Evolutionary conservation across 257 asterid species (phyloP), one percentile per base, ranked within the genome.

Genomic region (Solanum sparsipilum): DNA sequence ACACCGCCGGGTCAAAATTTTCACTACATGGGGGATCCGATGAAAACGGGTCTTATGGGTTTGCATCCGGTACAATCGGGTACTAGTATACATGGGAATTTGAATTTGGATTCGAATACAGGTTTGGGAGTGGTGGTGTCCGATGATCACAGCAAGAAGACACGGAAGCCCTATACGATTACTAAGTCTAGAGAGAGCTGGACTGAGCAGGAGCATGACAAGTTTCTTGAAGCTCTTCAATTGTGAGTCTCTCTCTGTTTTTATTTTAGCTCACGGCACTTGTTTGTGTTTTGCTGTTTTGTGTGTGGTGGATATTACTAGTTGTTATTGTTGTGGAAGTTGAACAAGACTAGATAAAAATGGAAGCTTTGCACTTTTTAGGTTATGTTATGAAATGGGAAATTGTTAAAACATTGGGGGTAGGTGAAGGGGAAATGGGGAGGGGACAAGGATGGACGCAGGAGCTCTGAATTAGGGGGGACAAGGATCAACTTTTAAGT

Each of bases 151-250:
- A 92, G 86, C 86, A 94, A 93, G 95, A 94, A 94, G 93, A 91
- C 91, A 46, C 91, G 98, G 76, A 95, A 95, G 91, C 98, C 96
- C 5, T 95, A 95, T 88, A 94, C 98, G 4, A 94, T 95, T 79
- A 95, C 98, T 9, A 95, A 95, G 94, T 93, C 96, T 76, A 93
- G 98, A 60, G 98, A 95, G 92, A 95, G 93, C 92, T 95, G 98
- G 98, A 94, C 92, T 86, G 98, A 95, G 23, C 94, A 91, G 86
- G 98, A 95, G 90, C 98, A 95, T 83, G 98, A 94, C 79, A 95
- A 94, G 85, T 95, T 94, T 87, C 88, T 94, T 8, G 98, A 93
- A 90, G 95, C 95, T 23, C 93, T 90, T 52, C 93, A 90, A 34
- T 89, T 93, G 94, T 93, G 86, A 91, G 95, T 86, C 9, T 56